Evolutionary conservation across 192 early-diverging fungal genomes (phyloP).

Genomic region (Backusella westeae): DNA sequence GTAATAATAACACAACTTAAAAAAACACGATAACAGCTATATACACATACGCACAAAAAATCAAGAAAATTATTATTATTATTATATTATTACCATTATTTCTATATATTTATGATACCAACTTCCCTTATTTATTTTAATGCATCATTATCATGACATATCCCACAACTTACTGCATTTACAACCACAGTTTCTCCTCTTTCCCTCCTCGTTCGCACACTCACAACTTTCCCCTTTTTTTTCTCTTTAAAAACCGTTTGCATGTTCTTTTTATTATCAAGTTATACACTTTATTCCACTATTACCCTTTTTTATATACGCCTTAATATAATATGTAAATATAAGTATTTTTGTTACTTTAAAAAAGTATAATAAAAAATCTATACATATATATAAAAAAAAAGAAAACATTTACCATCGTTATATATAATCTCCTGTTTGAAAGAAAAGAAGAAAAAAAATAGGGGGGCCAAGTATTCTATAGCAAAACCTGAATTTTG

Average conservation of each 20-base stretch:
- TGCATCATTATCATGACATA: conserved; percentile 6
- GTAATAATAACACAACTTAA: not conserved
- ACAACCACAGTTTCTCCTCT: not conserved
- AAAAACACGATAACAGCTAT: not conserved
- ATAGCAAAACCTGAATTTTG: not conserved
- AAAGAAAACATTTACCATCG: not conserved
- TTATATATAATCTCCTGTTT: not conserved
- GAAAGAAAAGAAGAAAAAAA: not conserved
- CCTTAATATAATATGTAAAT: conserved; percentile 10
- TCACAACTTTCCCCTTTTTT: not conserved
- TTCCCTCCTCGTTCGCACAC: not conserved
- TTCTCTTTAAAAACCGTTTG: not conserved
- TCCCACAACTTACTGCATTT: not conserved
- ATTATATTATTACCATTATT: not conserved
- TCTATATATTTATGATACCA: conserved; percentile 5
- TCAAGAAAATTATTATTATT: not conserved
- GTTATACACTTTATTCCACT: not conserved
- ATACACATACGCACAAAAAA: not conserved
- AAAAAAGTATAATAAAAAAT: not conserved
- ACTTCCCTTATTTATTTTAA: not conserved
- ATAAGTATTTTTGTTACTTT: conserved; percentile 7
- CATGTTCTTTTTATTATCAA: not conserved
- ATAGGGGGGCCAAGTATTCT: not conserved
- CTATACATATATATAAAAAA: not conserved
- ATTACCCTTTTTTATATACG: not conserved